Base-by-base conservation (phyloP, 2,329 filamentous ascomycete genomes). In the Pyrenophora seminiperda region DNA sequence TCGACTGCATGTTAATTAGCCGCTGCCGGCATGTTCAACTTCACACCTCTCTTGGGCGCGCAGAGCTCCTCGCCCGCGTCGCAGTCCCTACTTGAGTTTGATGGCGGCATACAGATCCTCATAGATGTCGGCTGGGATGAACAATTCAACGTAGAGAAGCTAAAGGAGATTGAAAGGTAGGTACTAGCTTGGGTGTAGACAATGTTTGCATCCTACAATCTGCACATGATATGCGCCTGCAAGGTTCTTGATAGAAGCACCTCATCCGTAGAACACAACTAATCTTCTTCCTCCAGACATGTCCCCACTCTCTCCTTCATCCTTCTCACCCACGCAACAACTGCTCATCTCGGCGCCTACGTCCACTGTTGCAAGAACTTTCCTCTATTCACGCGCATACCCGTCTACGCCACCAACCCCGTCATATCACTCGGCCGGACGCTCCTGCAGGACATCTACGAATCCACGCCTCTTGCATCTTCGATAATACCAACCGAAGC, bases 301-400 rank as follows among this genome's bases (percentile, higher is more conserved):
- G 85, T 95, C 7, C 90, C 93, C 17, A 96, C 93, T 0, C 82
- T 99, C 34, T 97, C 94, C 3, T 81, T 99, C 62, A 88, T 99
- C 65, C 89, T 99, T 32, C 83, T 99, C 60, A 99, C 94, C 1
- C 94, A 99, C 73, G 90, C 94, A 55, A 99, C 93, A 0, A 83
- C 90, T 42, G 86, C 90, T 42, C 94, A 99, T 76, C 83, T 99
- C 48, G 93, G 90, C 61, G 94, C 94, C 51, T 97, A 90, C 72
- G 92, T 90, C 34, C 92, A 97, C 73, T 97, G 92, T 78, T 97
- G 94, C 85, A 96, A 96, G 75, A 88, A 97, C 73, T 89, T 97
- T 56, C 91, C 94, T 37, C 81, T 90, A 38, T 99, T 99, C 75
- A 88, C 87, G 7, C 87, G 91, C 67, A 91, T 99, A 54, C 94